Evolutionary conservation across 2,329 filamentous ascomycete genomes (phyloP), one percentile per base, ranked within the genome.

Genomic region (Aquanectria penicillioides): DNA sequence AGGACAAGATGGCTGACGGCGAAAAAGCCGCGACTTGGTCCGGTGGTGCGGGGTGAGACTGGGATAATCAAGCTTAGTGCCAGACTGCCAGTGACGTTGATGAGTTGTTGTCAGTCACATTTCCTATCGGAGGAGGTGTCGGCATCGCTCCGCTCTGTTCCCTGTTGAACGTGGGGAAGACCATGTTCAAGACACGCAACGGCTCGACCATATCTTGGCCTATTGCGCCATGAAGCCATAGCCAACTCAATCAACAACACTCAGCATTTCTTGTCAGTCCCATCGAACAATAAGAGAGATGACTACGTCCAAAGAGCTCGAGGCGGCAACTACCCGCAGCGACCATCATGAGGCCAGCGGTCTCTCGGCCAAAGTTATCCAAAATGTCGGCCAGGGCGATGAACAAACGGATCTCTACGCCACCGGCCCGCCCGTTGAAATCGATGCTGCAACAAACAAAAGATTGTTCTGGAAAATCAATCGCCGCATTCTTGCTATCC

Each of bases 391-490:
- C 3, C 23, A 59, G 12, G 55, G 47, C 5, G 41, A 54, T n/a
- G 46, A 48, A 17, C 43, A 48, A 22, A 55, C 40, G 15, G 20
- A 61, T 13, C 38, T 25, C 13, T 55, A 44, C 31, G 43, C 44
- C 20, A 9, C 38, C n/a, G 48, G 40, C 3, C 37, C 61, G 7
- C n/a, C 40, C 11, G 55, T 72, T n/a, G 59, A 81, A 53, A 83
- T 84, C 65, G 83, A 83, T 37, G 76, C 82, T 25, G 74, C 80
- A 56, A 78, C 83, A 57, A 84, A 83, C 78, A 69, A 75, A 75
- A 61, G 80, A 68, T 63, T 84, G 72, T 62, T 82, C 78, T 66
- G 82, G 81, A 68, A 73, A 69, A 68, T 77, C 58, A 85, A 86
- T 3, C 81, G 78, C 48, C 75, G 72, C 18, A 62, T 62, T 57